phyloP scores from a whole-genome alignment of 2,329 filamentous ascomycete genomes.

The Fusarium devonianum region DNA sequence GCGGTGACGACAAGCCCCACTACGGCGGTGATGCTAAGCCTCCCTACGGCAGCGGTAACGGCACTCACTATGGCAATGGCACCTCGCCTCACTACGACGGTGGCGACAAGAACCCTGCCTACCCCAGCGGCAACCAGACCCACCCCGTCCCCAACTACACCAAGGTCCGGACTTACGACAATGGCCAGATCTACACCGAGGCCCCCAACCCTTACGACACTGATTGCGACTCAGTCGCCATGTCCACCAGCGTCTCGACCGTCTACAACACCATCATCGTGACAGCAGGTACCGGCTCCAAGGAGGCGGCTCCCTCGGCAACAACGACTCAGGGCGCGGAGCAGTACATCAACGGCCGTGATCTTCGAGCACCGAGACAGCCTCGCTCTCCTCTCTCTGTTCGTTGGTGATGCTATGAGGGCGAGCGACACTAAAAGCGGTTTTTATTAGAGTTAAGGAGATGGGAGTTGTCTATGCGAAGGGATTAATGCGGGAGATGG shows the following conservation, averaged over 20 bases:
- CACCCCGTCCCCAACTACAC: slow-evolving; percentile 22
- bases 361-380: slow-evolving; percentile 9
- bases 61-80: not conserved
- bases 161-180: slow-evolving; percentile 12
- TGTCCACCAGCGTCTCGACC: slow-evolving; percentile 45
- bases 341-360: slow-evolving; percentile 4
- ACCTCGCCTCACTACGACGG: not conserved
- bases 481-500: slow-evolving; percentile 3
- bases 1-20: slow-evolving; percentile 8
- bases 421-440: not conserved
- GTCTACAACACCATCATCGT: slow-evolving; percentile 49
- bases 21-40: slow-evolving; percentile 12
- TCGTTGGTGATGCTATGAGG: slow-evolving; percentile 17
- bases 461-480: not conserved
- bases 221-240: slow-evolving; percentile 34
- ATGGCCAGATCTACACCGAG: slow-evolving; percentile 15
- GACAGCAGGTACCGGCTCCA: slow-evolving; percentile 34
- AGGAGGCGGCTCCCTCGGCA: slow-evolving; percentile 7
- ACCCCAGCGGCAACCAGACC: too few species aligned
- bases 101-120: not conserved
- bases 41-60: not conserved
- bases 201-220: slow-evolving; percentile 18
- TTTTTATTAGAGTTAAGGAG: slow-evolving; percentile 12
- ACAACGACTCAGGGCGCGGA: slow-evolving; percentile 15
- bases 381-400: slow-evolving; percentile 23